Conservation (phyloP, 768 basidiomycete species). For the Austroboletus eburneus region DNA sequence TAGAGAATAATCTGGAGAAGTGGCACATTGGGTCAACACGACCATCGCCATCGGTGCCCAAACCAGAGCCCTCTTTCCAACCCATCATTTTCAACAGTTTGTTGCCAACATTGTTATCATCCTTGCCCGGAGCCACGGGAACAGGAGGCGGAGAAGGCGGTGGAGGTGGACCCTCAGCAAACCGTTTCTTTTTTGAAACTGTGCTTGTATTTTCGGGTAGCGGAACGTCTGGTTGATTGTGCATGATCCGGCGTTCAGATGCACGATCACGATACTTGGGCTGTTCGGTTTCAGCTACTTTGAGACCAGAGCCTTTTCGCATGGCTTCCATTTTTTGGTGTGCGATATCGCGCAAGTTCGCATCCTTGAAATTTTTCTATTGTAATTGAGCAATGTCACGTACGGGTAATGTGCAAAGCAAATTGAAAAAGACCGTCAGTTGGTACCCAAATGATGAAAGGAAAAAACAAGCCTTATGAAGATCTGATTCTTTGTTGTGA, state of each 20-base stretch:
- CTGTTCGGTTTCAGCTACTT: conserved; percentile 38
- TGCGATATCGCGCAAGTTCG: conserved; percentile 67
- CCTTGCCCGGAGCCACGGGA: conserved; percentile 67
- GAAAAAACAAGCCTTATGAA: conserved; percentile 80
- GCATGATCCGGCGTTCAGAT: conserved; percentile 82
- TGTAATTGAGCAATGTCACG: conserved; percentile 2
- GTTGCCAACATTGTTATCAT: conserved; percentile 86
- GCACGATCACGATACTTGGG: conserved; percentile 96
- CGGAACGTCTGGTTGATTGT: conserved; percentile 89
- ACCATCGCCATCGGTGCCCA: conserved; percentile 81
- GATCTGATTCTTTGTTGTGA: conserved; percentile 89
- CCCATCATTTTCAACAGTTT: conserved; percentile 97
- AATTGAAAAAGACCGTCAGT: conserved; percentile 29
- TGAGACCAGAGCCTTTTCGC: conserved; percentile 33
- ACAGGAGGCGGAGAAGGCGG: conserved; percentile 61
- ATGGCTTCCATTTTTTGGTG: conserved; percentile 56
- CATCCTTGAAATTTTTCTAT: conserved; percentile 85
- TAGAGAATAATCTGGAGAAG: background rate
- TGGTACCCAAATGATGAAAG: conserved; percentile 29
- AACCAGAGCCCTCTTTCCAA: conserved; percentile 86
- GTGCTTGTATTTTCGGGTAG: conserved; percentile 44
- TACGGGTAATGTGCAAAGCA: conserved; percentile 6
- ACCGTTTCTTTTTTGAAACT: conserved; percentile 39
- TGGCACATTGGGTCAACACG: conserved; percentile 80
- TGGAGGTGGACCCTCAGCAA: conserved; percentile 53